phyloP scores from a whole-genome alignment of 192 early-diverging fungal genomes.

The Backusella psychrophila region DNA sequence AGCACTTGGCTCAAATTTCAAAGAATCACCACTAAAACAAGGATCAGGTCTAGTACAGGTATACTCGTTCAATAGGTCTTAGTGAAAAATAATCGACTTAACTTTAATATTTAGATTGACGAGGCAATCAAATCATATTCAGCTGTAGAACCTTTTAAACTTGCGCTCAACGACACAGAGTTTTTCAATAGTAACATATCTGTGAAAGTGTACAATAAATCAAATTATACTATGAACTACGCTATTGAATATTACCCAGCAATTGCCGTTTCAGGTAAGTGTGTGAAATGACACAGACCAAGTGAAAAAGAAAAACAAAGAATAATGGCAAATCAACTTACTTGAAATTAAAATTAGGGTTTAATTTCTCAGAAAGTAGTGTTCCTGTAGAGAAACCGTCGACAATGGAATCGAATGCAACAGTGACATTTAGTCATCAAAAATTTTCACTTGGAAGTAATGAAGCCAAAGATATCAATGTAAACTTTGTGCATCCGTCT shows the following conservation, averaged over 20 bases:
- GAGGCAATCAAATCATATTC: conserved; percentile 29
- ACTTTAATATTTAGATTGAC: conserved; percentile 41
- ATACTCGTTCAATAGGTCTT: neutral
- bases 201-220: conserved; percentile 40
- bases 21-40: conserved; percentile 25
- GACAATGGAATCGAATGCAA: neutral
- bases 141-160: conserved; percentile 34
- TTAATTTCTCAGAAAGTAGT: conserved; percentile 23
- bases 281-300: conserved; percentile 32
- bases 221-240: conserved; percentile 29
- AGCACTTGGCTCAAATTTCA: neutral
- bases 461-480: neutral
- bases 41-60: conserved; percentile 52
- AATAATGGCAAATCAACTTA: conserved; percentile 13
- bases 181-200: conserved; percentile 23
- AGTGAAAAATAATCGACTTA: conserved; percentile 6
- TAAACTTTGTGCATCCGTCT: conserved; percentile 8
- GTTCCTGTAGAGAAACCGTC: neutral
- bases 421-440: neutral
- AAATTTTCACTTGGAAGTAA: neutral
- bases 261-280: conserved; percentile 31
- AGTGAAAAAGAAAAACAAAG: conserved; percentile 28
- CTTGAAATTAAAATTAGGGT: neutral
- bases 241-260: conserved; percentile 25
- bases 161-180: conserved; percentile 46